Base-by-base conservation (phyloP, 108 stramenopile species). In the Skeletonema tropicum region DNA sequence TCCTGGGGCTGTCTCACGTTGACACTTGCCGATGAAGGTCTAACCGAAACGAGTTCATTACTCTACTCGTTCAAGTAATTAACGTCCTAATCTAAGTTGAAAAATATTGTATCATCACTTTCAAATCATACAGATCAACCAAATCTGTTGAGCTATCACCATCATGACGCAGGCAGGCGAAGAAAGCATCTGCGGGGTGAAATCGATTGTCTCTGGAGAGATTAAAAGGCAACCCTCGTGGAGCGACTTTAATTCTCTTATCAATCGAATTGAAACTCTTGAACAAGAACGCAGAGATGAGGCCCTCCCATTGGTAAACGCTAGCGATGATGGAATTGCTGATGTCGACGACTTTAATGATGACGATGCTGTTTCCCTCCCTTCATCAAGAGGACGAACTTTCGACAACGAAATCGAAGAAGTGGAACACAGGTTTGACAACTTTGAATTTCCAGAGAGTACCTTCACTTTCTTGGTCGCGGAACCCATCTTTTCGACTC, bases 381-480 rank as follows among this genome's bases (percentile, higher is more conserved):
- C n/a, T n/a, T n/a, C n/a, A 2, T 29, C 26, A 29, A 29, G 26
- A 1, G 1, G 26, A 29, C 26, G 26, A 29, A 29, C 26, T 17
- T 49, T 19, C 48, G 19, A 49, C 5, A 49, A 23, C 33, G 23
- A 48, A 33, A 5, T 25, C 14, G 66, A 68, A 42, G 38, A 9
- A 42, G 38, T 33, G 0, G 41, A 26, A 19, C 26, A 57, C 5
- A 38, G 57, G 52, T 66, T 63, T 49, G 68, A 77, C 10, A 12
- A 49, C 14, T 78, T 60, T 35, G 60, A 72, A 58, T 6, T 79
- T 11, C 78, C 78, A 4, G 71, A 72, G 7, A 73, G 71, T 57
- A 79, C 80, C 3, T 82, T 46, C 57, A 82, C 73, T 6, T 64
- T 82, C 8, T 46, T 82, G 32, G 68, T 62, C 15, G 66, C 80